phyloP scores from a whole-genome alignment of 1,139 yeast species.

The Chernovozyma aurita region DNA sequence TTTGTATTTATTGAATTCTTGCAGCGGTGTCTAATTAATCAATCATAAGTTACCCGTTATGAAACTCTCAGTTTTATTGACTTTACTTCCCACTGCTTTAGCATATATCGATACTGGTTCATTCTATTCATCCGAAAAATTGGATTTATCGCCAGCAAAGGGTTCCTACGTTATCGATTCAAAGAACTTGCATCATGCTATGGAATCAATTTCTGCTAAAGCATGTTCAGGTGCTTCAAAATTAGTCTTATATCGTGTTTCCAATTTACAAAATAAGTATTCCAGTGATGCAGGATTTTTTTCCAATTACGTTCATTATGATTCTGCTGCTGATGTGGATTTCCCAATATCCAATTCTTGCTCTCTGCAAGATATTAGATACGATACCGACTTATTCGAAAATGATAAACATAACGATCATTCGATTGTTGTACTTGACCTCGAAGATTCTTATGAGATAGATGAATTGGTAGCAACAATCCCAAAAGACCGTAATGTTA shows the following conservation, averaged over 20 bases:
- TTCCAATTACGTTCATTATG: slow-evolving; percentile 30
- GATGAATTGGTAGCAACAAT: slow-evolving; percentile 14
- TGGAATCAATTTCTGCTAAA: slow-evolving; percentile 14
- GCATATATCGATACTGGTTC: slow-evolving; percentile 34
- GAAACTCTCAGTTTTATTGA: slow-evolving; percentile 11
- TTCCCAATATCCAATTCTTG: slow-evolving; percentile 15
- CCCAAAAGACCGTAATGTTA: slow-evolving; percentile 10
- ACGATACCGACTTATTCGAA: slow-evolving; percentile 3
- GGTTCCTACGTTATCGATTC: slow-evolving; percentile 19
- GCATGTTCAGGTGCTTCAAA: slow-evolving; percentile 15
- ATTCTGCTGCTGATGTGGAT: slow-evolving; percentile 19
- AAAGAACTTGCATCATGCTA: slow-evolving; percentile 12
- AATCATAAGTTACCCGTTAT: slow-evolving; percentile 8
- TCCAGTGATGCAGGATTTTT: slow-evolving; percentile 12
- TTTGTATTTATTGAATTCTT: no score
- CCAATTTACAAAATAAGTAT: slow-evolving; percentile 11
- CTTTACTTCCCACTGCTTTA: slow-evolving; percentile 12
- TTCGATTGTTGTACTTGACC: slow-evolving; percentile 21
- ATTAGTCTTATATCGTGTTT: slow-evolving; percentile 22
- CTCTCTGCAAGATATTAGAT: slow-evolving; percentile 9
- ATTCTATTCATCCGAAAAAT: slow-evolving; percentile 17
- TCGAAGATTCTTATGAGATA: slow-evolving; percentile 17
- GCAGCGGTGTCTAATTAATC: no score
- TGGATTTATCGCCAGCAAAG: slow-evolving; percentile 8
- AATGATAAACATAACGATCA: slow-evolving; percentile 5